These are phyloP conservation scores for Stromatinia cepivora DNA, from an alignment of 2,329 filamentous ascomycete species.

Conservation along the genomic window DNA sequence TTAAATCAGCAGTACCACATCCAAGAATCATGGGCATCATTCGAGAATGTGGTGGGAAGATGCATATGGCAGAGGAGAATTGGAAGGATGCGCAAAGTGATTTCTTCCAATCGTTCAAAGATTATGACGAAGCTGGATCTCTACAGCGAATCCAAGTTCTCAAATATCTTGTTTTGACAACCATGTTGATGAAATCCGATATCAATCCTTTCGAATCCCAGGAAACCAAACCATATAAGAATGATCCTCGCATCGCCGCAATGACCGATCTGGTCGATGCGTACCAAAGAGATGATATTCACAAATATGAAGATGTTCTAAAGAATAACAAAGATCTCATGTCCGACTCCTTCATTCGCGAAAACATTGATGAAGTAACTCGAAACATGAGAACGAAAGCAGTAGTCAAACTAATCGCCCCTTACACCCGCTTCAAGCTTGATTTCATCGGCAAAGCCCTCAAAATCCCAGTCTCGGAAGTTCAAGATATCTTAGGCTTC, in stretches of 20 bases:
- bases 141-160: constrained; percentile 95
- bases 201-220: constrained; percentile 99
- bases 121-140: constrained; percentile 97
- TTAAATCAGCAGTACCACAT: constrained; percentile 95
- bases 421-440: constrained; percentile 89
- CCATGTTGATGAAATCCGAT: constrained; percentile 97
- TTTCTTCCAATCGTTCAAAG: constrained; percentile 98
- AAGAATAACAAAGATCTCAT: constrained; percentile 86
- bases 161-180: constrained; percentile 93
- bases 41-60: constrained; percentile 96
- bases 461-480: constrained; percentile 80
- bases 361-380: constrained; percentile 98
- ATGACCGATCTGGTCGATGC: constrained; percentile 98
- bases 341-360: constrained; percentile 91
- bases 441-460: constrained; percentile 85
- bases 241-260: constrained; percentile 88
- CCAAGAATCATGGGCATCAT: constrained; percentile 99
- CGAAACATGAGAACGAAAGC: constrained; percentile 98
- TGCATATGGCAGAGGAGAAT: constrained; percentile 99
- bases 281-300: constrained; percentile 93
- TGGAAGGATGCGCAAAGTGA: constrained; percentile 97
- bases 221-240: constrained; percentile 97
- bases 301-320: constrained; percentile 84
- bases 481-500: constrained; percentile 93
- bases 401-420: constrained; percentile 86